Base-by-base conservation (phyloP, 2,329 filamentous ascomycete genomes). In the Zymoseptoria crescenta region DNA sequence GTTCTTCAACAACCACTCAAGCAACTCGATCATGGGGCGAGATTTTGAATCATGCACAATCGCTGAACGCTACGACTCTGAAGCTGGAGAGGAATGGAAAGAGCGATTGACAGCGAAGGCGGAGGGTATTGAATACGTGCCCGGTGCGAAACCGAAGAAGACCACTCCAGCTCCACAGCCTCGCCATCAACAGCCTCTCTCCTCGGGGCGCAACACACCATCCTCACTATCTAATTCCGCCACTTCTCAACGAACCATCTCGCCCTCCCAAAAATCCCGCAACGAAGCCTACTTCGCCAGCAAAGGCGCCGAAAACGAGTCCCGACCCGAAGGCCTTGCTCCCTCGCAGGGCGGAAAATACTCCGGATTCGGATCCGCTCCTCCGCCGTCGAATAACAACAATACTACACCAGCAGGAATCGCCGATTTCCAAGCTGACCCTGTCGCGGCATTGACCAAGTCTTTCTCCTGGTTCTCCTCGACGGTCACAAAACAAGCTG, bases 341-440 rank as follows among this genome's bases (percentile, higher is more conserved):
- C 94, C 94, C 0, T 93, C 81, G 61, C 93, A 96, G 73, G 94
- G 94, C 61, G 94, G 94, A 9, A 96, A 96, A 75, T 99, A 91
- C 71, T 82, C 79, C 9, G 94, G 94, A 0, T 99, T 99, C 73
- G 94, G 94, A 41, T 96, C 87, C 71, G 85, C 86, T 54, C 83
- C 88, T 27, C 80, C 79, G 56, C 79, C 83, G 19, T 73, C 78
- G 55, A 74, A 79, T 65, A 68, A 75, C 65, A 65, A 72, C 29
- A 58, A 54, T 49, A 56, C 56, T 19, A 59, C 69, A 56, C 74
- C 74, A 35, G 74, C 73, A 9, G 76, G 88, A 27, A 77, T 94
- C n/a, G 87, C 94, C 57, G 93, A 97, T 57, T 84, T 97, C 70
- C 91, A 96, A 74, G 89, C 87, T 71, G 94, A 99, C 72, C 92